Conservation (phyloP, 1,139 yeast species). For the Geotrichum australiense region DNA sequence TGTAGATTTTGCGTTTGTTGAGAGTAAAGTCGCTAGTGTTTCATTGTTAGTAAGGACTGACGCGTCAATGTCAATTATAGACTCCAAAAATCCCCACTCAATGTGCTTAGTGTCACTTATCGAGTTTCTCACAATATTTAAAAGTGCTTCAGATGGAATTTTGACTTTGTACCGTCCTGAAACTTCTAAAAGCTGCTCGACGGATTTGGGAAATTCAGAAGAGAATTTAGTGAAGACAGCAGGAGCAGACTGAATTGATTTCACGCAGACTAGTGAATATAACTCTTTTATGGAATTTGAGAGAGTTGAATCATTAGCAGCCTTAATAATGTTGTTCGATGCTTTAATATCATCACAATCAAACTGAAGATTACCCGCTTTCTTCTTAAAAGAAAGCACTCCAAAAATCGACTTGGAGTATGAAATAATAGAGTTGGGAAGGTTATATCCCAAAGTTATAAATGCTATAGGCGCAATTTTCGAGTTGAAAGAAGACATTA, state of each 20-base stretch:
- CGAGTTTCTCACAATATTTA: conserved; percentile 4
- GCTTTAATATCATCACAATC: conserved; percentile 5
- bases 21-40: conserved; percentile 9
- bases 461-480: conserved; percentile 12
- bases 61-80: conserved; percentile 15
- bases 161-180: conserved; percentile 9
- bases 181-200: conserved; percentile 7
- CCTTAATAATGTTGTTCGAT: neutral
- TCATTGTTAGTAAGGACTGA: conserved; percentile 12
- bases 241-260: conserved; percentile 11
- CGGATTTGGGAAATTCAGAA: conserved; percentile 7
- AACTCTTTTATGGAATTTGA: conserved; percentile 6
- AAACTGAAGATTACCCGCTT: conserved; percentile 3
- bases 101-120: conserved; percentile 4
- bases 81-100: conserved; percentile 17
- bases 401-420: conserved; percentile 4
- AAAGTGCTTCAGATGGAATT: conserved; percentile 7
- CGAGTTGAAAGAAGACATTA: conserved; percentile 12
- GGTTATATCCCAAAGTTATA: conserved; percentile 11
- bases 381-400: conserved; percentile 3
- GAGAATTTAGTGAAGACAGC: conserved; percentile 10
- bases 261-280: conserved; percentile 7
- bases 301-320: neutral
- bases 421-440: conserved; percentile 7
- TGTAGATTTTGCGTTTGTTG: conserved; percentile 5